Conservation (phyloP, 805 yeast genomes). For the Jamesozyma hellenica region DNA sequence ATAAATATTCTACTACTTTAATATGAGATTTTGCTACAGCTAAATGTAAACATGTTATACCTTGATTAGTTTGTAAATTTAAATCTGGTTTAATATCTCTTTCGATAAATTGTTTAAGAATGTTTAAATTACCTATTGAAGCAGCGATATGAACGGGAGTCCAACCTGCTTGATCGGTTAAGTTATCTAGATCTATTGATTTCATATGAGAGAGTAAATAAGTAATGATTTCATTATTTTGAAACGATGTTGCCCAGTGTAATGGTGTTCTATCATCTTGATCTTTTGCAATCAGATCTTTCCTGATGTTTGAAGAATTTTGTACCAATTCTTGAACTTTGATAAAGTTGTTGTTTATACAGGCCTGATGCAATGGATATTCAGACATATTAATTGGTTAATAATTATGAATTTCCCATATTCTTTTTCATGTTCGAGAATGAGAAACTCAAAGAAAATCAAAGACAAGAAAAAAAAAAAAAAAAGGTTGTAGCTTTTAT, state of each 20-base stretch:
- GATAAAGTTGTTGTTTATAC: conserved; percentile 46
- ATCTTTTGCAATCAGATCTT: conserved; percentile 40
- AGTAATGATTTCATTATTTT: conserved; percentile 40
- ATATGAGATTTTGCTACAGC: conserved; percentile 63
- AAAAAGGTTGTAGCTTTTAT: too few species aligned
- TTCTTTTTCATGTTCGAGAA: too few species aligned
- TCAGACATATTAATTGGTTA: conserved; percentile 8
- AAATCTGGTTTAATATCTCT: conserved; percentile 49
- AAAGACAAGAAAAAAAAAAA: too few species aligned
- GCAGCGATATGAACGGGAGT: conserved; percentile 78
- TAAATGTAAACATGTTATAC: conserved; percentile 65
- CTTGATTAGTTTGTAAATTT: conserved; percentile 50
- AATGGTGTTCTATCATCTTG: conserved; percentile 70
- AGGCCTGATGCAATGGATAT: conserved; percentile 48
- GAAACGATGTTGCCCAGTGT: conserved; percentile 79
- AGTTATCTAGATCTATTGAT: conserved; percentile 53
- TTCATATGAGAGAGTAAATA: conserved; percentile 31
- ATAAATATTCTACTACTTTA: conserved; percentile 43
- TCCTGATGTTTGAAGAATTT: conserved; percentile 36
- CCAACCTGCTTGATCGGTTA: conserved; percentile 74
- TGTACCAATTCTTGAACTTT: conserved; percentile 43
- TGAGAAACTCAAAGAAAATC: too few species aligned
- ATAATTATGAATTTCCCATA: too few species aligned
- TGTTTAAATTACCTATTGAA: conserved; percentile 53
- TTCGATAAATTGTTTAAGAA: conserved; percentile 41